Percentiles rank a stretch among this genome's conserved stretches.
phyloP scores from a whole-genome alignment of 495 filamentous ascomycete genomes.

The Aspergillus nanangensis region DNA sequence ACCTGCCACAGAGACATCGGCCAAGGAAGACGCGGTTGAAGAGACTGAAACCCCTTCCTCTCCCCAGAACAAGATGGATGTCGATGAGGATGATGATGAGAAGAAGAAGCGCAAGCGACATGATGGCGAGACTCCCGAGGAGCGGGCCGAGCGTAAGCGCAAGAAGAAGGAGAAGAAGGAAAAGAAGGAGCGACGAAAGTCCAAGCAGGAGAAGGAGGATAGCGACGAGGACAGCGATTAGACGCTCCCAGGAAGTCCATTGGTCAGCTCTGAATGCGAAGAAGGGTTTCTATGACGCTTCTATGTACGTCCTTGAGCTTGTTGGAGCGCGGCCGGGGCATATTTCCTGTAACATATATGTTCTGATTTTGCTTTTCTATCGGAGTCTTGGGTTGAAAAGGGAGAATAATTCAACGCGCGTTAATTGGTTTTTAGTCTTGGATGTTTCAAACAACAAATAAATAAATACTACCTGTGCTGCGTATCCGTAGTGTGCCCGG shows the following conservation, averaged over 20 bases:
- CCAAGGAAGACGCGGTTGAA: slow-evolving; percentile 32
- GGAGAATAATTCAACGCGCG: slow-evolving; percentile 21
- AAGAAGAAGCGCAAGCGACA: slow-evolving; percentile 81
- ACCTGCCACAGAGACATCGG: slow-evolving; percentile 36
- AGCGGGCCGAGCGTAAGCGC: slow-evolving; percentile 69
- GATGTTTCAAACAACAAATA: slow-evolving; percentile 7
- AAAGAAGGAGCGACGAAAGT: slow-evolving; percentile 66
- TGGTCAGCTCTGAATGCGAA: slow-evolving; percentile 6
- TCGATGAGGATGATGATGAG: slow-evolving; percentile 42
- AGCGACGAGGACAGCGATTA: slow-evolving; percentile 53
- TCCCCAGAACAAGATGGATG: slow-evolving; percentile 31
- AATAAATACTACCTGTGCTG: too few relatives aligned
- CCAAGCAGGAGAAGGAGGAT: slow-evolving; percentile 52
- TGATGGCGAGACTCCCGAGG: slow-evolving; percentile 73
- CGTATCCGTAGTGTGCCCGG: too few relatives aligned
- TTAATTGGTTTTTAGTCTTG: slow-evolving; percentile 13
- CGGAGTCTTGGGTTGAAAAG: slow-evolving; percentile 46
- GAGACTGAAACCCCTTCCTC: slow-evolving; percentile 26
- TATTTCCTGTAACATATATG: slow-evolving; percentile 39
- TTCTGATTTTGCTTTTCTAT: slow-evolving; percentile 16
- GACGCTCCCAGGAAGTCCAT: slow-evolving; percentile 28
- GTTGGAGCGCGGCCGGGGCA: slow-evolving; percentile 15
- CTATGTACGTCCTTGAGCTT: slow-evolving; percentile 1
- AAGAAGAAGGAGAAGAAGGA: slow-evolving; percentile 72
- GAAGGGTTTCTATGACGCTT: slow-evolving; percentile 1